Evolutionary conservation across 2,329 filamentous ascomycete genomes (phyloP).

Genomic region (Erysiphe neolycopersici): DNA sequence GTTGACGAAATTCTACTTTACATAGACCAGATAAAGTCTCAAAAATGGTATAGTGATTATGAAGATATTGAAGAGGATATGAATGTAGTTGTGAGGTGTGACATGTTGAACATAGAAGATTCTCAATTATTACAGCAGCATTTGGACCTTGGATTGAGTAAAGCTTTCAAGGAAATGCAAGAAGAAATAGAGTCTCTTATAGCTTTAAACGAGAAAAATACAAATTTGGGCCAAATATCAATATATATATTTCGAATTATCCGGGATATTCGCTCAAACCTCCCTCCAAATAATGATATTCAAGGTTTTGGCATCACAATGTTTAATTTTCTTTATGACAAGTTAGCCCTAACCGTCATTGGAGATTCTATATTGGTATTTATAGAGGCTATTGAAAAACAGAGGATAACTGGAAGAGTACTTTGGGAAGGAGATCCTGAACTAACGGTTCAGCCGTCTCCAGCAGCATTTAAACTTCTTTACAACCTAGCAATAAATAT

Average conservation of each 20-base stretch:
- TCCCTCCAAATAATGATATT: slow-evolving; percentile 26
- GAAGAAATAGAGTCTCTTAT: slow-evolving; percentile 26
- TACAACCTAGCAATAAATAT: slow-evolving; percentile 38
- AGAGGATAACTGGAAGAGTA: slow-evolving; percentile 29
- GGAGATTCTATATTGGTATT: slow-evolving; percentile 23
- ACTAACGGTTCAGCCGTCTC: slow-evolving; percentile 55
- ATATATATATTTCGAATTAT: slow-evolving; percentile 48
- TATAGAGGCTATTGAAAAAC: slow-evolving; percentile 17
- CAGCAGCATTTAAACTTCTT: slow-evolving; percentile 45
- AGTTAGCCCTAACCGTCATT: slow-evolving; percentile 28
- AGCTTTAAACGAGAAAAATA: slow-evolving; percentile 18
- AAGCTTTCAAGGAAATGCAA: slow-evolving; percentile 31
- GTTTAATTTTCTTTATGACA: slow-evolving; percentile 35
- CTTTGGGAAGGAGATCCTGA: slow-evolving; percentile 61
- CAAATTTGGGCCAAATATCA: slow-evolving; percentile 24
- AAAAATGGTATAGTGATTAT: slow-evolving; percentile 51
- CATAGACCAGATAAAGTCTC: slow-evolving; percentile 36
- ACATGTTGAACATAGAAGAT: slow-evolving; percentile 44
- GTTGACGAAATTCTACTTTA: slow-evolving; percentile 39
- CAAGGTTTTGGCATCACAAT: slow-evolving; percentile 30
- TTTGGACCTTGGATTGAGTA: slow-evolving; percentile 26
- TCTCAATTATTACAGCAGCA: slow-evolving; percentile 33
- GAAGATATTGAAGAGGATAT: slow-evolving; percentile 47
- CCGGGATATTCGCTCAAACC: slow-evolving; percentile 41
- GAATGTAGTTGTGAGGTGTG: slow-evolving; percentile 37